Evolutionary conservation across 345 rosid genomes (phyloP).

Genomic region (Eucalyptus pauciflora): DNA sequence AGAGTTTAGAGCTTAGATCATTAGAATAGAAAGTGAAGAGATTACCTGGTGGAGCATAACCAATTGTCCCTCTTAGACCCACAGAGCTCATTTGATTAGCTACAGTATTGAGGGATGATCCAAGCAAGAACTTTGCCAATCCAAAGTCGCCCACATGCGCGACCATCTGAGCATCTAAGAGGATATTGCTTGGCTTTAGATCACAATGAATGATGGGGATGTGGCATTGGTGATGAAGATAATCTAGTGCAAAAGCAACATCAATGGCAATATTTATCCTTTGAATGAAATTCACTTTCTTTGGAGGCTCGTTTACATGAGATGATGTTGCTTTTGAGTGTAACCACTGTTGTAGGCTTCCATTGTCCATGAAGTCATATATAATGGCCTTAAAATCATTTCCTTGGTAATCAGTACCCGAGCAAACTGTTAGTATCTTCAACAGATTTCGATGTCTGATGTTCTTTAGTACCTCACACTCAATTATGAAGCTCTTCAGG

Average conservation of each 20-base stretch:
- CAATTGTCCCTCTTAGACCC: background rate
- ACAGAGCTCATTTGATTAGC: background rate
- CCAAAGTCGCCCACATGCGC: background rate
- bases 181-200: background rate
- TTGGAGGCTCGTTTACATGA: background rate
- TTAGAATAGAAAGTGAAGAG: background rate
- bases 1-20: background rate
- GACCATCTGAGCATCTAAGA: background rate
- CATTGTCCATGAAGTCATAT: background rate
- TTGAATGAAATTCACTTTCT: background rate
- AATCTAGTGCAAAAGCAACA: background rate
- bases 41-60: background rate
- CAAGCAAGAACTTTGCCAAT: background rate
- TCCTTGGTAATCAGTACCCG: background rate
- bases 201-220: background rate
- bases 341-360: conserved; percentile 1
- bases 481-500: background rate
- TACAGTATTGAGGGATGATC: background rate
- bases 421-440: background rate
- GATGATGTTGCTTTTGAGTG: background rate
- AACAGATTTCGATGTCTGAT: background rate
- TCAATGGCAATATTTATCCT: background rate
- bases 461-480: background rate
- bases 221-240: background rate
- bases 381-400: background rate